phyloP scores from a whole-genome alignment of 2,329 filamentous ascomycete genomes.

The Arthrobotrys megalospora region DNA sequence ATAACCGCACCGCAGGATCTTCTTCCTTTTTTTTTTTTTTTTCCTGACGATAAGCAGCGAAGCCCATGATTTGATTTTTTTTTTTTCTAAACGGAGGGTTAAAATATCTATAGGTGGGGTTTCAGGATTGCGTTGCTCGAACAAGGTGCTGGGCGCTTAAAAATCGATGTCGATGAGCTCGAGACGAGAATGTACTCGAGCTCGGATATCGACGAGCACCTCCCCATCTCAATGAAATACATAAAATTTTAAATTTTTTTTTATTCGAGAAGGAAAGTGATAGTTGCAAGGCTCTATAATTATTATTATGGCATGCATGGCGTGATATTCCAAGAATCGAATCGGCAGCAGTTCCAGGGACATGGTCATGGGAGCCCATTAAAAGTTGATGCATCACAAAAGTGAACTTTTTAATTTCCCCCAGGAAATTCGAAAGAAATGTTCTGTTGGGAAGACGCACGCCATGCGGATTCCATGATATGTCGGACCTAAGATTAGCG shows the following conservation, averaged over 20 bases:
- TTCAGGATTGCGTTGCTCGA: slow-evolving; percentile 56
- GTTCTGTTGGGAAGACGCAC: slow-evolving; percentile 21
- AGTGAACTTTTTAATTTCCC: slow-evolving; percentile 45
- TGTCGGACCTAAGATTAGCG: slow-evolving; percentile 51
- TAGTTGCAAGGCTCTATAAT: background rate
- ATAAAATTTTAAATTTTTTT: slow-evolving; percentile 2
- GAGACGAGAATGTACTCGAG: slow-evolving; percentile 35
- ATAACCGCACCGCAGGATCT: slow-evolving; percentile 2
- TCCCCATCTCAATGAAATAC: slow-evolving; percentile 8
- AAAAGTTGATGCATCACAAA: slow-evolving; percentile 29
- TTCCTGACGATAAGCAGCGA: slow-evolving; percentile 25
- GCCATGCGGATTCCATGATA: slow-evolving; percentile 46
- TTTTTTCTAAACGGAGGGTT: slow-evolving; percentile 30
- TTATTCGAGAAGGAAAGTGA: background rate
- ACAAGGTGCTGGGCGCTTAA: slow-evolving; percentile 59
- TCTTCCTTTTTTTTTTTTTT: slow-evolving; percentile 37
- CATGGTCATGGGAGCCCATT: slow-evolving; percentile 50
- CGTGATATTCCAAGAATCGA: slow-evolving; percentile 50
- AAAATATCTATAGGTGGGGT: slow-evolving; percentile 45
- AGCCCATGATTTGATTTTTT: slow-evolving; percentile 12
- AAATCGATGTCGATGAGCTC: slow-evolving; percentile 45
- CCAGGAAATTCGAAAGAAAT: slow-evolving; percentile 30
- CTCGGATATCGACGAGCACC: slow-evolving; percentile 42
- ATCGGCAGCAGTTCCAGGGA: slow-evolving; percentile 54
- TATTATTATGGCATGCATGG: slow-evolving; percentile 43